A percentile compares a stretch with the other conserved stretches of the same genome.
Conservation (phyloP, 2,329 filamentous ascomycete genomes). For the Pseudogymnoascus sp. region DNA sequence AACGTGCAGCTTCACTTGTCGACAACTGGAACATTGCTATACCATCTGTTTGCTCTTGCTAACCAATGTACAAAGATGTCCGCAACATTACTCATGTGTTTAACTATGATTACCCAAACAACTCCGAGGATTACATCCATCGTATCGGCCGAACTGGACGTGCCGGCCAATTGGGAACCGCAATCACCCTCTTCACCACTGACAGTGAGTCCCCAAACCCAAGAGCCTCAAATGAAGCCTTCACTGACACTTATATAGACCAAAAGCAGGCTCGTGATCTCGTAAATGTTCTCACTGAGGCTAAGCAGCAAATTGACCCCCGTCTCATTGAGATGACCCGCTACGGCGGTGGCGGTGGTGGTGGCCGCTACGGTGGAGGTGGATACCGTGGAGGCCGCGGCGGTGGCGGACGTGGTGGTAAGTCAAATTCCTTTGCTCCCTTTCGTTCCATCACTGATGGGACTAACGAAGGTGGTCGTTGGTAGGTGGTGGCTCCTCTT, state of each 20-base stretch:
- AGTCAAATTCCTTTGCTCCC: conserved; percentile 14
- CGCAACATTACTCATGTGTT: conserved; percentile 99
- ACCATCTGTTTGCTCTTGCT: conserved; percentile 57
- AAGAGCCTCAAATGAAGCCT: conserved; percentile 10
- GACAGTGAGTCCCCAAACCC: conserved; percentile 69
- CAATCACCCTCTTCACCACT: conserved; percentile 98
- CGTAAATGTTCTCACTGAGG: conserved; percentile 83
- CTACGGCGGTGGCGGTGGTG: conserved; percentile 79
- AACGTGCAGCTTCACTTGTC: conserved; percentile 29
- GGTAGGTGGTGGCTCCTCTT: conserved; percentile 43
- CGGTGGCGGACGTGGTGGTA: conserved; percentile 30
- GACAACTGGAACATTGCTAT: conserved; percentile 57
- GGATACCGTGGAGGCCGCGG: conserved; percentile 51
- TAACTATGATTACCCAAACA: conserved; percentile 99
- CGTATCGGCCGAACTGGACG: conserved; percentile 93
- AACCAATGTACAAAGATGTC: conserved; percentile 90
- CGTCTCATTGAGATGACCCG: conserved; percentile 92
- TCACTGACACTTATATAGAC: conserved; percentile 43
- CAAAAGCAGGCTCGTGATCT: conserved; percentile 95
- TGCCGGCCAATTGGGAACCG: conserved; percentile 89
- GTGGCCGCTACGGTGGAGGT: conserved; percentile 59
- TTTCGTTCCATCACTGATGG: conserved; percentile 28
- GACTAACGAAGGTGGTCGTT: conserved; percentile 31
- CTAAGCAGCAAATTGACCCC: conserved; percentile 97
- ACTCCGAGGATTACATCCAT: conserved; percentile 97